phyloP scores from a whole-genome alignment of 148 eudicot species.

The Vaccinium darrowii region DNA sequence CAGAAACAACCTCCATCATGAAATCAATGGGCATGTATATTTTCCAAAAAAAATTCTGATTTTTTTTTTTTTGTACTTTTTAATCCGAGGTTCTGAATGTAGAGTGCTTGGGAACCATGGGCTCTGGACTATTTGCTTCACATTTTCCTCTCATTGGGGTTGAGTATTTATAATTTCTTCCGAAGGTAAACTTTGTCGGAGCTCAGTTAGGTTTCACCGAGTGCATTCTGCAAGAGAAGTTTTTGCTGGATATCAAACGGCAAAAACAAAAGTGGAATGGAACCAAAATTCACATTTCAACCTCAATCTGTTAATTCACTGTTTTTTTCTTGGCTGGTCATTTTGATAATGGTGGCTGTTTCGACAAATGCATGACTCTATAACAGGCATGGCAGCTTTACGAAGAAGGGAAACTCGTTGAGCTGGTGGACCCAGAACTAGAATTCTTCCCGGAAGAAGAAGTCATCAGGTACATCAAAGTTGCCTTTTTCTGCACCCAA shows the following conservation, averaged over 20 bases:
- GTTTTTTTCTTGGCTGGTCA: too few relatives aligned
- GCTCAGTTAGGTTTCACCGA: neutral
- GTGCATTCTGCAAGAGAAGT: neutral
- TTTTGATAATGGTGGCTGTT: neutral
- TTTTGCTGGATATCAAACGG: constrained; percentile 26
- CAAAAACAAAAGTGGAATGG: neutral
- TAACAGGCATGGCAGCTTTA: constrained; percentile 82
- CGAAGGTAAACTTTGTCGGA: neutral
- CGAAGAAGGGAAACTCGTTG: constrained; percentile 61
- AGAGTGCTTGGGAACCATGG: neutral
- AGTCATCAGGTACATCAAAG: constrained; percentile 59
- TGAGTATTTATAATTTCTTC: neutral
- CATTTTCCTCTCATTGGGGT: neutral
- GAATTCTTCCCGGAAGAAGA: constrained; percentile 54
- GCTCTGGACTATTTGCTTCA: neutral
- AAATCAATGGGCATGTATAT: too few relatives aligned
- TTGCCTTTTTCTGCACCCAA: constrained; percentile 92
- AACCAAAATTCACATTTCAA: neutral
- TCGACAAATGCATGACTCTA: constrained; percentile 2
- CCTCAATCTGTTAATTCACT: neutral
- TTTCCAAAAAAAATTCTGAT: neutral
- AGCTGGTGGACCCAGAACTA: constrained; percentile 75
- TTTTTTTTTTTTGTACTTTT: neutral
- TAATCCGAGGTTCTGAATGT: neutral
- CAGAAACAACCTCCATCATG: too few relatives aligned